A percentile compares a stretch with the other conserved stretches of the same genome.
phyloP scores from a whole-genome alignment of 768 basidiomycete genomes.

The Boletus fagicola region DNA sequence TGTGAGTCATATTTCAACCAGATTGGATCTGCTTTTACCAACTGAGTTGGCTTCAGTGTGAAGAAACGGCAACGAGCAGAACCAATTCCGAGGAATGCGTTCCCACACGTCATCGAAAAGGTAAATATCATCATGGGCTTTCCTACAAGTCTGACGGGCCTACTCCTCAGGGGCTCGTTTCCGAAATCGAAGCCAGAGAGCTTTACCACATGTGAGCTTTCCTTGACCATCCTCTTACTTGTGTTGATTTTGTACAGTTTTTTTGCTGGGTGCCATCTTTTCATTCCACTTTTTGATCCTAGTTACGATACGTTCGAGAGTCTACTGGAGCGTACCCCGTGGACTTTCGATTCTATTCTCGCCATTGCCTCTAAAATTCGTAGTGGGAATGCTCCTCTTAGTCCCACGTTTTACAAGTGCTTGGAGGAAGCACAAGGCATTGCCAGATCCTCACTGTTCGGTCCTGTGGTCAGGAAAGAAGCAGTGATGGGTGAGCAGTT shows the following conservation, averaged over 20 bases:
- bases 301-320: conserved; percentile 91
- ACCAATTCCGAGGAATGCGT: conserved; percentile 80
- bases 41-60: conserved; percentile 34
- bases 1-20: conserved; percentile 37
- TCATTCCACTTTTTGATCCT: conserved; percentile 94
- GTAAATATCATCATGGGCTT: conserved; percentile 30
- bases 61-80: conserved; percentile 86
- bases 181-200: conserved; percentile 83
- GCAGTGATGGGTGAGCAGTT: conserved; percentile 76
- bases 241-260: conserved; percentile 52
- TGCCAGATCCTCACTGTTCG: conserved; percentile 89
- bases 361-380: conserved; percentile 91
- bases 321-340: conserved; percentile 88
- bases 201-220: conserved; percentile 80
- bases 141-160: background rate
- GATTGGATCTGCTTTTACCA: background rate
- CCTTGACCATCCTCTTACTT: conserved; percentile 11
- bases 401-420: conserved; percentile 84
- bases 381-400: conserved; percentile 83
- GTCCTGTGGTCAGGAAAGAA: conserved; percentile 91
- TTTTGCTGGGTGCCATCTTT: conserved; percentile 94
- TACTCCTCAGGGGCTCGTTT: conserved; percentile 68
- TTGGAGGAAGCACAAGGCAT: conserved; percentile 96
- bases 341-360: conserved; percentile 92
- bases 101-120: conserved; percentile 89